Evolutionary conservation across 148 eudicot genomes (phyloP), one percentile per base, ranked within the genome.

Genomic region (Tetragonia tetragonoides): DNA sequence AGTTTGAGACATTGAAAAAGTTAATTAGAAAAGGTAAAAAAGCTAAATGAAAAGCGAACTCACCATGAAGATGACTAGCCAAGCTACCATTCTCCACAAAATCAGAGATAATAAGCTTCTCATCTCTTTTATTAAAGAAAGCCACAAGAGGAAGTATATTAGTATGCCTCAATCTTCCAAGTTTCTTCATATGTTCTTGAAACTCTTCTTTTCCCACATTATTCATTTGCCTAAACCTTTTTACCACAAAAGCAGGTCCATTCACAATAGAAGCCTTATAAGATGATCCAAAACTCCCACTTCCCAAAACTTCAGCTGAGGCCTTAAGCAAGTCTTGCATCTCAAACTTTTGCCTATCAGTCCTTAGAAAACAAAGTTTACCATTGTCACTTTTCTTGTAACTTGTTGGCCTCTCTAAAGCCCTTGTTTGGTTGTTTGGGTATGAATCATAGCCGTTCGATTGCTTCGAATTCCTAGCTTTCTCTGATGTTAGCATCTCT

Each of bases 41-140:
- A 17, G 62, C 20, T 4, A 10, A 44, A 57, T 39, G 18, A 39
- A 24, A n/a, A 68, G 46, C 10, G 12, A 21, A 81, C 89, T 84
- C 86, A 92, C 97, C 90, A 81, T 94, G 98, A 59, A 94, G 95
- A 74, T 88, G 95, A 80, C 91, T 88, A 63, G 97, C 98, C 83
- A 94, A 84, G 91, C 98, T 94, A 34, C 91, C 98, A 85, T 90
- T 88, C 63, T 84, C 90, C 7, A 86, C 97, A 78, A 88, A 92
- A 69, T 94, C 97, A 9, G 89, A 70, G 66, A 94, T 83, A 69
- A 92, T 81, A 42, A 94, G 95, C 88, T 92, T 94, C 72, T 92
- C 98, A 67, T 94, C 98, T 61, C 87, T 90, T 80, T 86, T 89
- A 70, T 89, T 87, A 67, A 87, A 94, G 81, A 86, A 94, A 17